phyloP scores from a whole-genome alignment of 352 stramenopile genomes.

The Pythium insidiosum region DNA sequence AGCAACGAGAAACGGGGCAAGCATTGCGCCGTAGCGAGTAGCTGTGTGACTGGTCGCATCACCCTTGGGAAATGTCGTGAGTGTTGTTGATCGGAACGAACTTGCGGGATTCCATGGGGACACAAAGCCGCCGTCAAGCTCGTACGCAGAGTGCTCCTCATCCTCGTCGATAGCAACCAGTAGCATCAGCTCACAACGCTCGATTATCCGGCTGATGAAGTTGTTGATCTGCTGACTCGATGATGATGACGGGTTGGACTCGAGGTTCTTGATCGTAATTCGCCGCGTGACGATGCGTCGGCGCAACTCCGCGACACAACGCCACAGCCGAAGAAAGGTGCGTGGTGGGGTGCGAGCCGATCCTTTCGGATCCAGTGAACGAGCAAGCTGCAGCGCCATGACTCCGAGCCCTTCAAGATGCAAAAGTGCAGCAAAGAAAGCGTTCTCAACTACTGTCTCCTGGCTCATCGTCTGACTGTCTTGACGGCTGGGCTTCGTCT shows the following conservation, averaged over 20 bases:
- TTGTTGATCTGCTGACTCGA: background rate
- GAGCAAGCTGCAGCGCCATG: slow-evolving; percentile 27
- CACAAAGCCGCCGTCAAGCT: slow-evolving; percentile 17
- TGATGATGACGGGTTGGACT: no score
- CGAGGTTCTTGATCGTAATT: slow-evolving; percentile 16
- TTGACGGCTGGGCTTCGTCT: no score
- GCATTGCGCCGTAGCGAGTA: no score
- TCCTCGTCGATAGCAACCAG: slow-evolving; percentile 12
- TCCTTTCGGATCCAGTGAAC: slow-evolving; percentile 1
- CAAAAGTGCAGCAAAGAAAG: slow-evolving; percentile 46
- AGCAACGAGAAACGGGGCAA: slow-evolving; percentile 7
- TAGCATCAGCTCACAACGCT: slow-evolving; percentile 8
- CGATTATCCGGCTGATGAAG: slow-evolving; percentile 1
- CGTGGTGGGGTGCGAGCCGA: background rate
- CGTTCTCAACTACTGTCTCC: slow-evolving; percentile 27
- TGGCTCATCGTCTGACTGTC: background rate
- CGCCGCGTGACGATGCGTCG: slow-evolving; percentile 13
- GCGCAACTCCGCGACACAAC: slow-evolving; percentile 37
- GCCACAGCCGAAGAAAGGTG: slow-evolving; percentile 33
- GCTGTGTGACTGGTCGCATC: no score
- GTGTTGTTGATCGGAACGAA: slow-evolving; percentile 3
- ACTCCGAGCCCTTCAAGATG: slow-evolving; percentile 31
- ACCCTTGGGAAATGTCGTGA: no score
- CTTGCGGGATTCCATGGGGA: slow-evolving; percentile 13
- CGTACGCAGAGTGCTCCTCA: slow-evolving; percentile 10